Percentiles rank a stretch among this genome's conserved stretches.
These are phyloP conservation scores for Kwoniella sp. DNA, from an alignment of 768 basidiomycete genomes.

Conservation along the genomic window DNA sequence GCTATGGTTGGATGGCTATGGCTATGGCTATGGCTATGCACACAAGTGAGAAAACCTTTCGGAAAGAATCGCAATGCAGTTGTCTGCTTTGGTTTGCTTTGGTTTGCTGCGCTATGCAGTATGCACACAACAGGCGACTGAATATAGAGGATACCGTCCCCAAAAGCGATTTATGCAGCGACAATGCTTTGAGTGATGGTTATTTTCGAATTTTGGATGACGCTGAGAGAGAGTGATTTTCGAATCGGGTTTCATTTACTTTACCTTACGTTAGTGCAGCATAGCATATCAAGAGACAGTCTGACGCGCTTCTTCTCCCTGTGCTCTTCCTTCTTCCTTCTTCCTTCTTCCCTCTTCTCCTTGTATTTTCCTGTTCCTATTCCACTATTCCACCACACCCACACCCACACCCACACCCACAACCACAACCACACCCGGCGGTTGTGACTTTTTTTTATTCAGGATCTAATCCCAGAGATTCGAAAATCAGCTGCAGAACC, in stretches of 20 bases:
- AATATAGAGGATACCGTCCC: background rate
- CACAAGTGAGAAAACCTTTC: background rate
- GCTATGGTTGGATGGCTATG: too few species aligned
- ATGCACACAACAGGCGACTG: too few species aligned
- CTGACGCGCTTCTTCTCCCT: background rate
- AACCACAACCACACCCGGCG: conserved; percentile 1
- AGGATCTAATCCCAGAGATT: background rate
- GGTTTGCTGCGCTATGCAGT: background rate
- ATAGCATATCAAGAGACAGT: too few species aligned
- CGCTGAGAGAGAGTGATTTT: background rate
- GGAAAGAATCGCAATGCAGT: background rate
- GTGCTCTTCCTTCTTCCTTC: background rate
- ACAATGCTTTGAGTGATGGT: background rate
- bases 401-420: too few species aligned
- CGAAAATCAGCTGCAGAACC: background rate
- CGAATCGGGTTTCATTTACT: background rate
- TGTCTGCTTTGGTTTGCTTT: too few species aligned
- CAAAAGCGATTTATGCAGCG: background rate
- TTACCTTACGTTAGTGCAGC: background rate
- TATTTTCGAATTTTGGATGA: conserved; percentile 9
- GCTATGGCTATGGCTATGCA: too few species aligned
- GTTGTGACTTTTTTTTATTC: background rate
- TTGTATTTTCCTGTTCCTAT: too few species aligned
- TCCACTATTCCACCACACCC: too few species aligned
- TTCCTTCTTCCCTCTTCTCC: background rate